These are phyloP conservation scores for Alloteropsis semialata DNA, from an alignment of 176 grass and related monocot species.

Conservation along the genomic window DNA sequence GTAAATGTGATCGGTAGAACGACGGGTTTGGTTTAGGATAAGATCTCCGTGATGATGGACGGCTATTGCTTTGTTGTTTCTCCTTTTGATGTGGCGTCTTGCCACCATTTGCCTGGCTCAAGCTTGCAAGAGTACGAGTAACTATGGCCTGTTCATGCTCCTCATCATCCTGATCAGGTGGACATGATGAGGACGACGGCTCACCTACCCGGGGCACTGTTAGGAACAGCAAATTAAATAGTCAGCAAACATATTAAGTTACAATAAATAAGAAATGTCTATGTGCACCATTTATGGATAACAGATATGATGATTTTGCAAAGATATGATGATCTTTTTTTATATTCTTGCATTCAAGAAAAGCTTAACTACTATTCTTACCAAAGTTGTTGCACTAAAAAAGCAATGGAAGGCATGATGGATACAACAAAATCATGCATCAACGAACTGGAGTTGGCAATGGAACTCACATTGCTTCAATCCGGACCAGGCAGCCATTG, in stretches of 20 bases:
- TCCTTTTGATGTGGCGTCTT: constrained; percentile 36
- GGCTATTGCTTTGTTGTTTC: constrained; percentile 33
- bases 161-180: constrained; percentile 40
- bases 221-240: constrained; percentile 10
- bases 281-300: background rate
- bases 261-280: constrained; percentile 9
- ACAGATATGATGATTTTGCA: background rate
- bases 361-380: background rate
- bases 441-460: constrained; percentile 15
- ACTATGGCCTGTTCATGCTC: constrained; percentile 61
- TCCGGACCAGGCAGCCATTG: constrained; percentile 85
- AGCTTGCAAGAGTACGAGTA: constrained; percentile 62
- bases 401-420: background rate
- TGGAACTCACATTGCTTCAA: constrained; percentile 48
- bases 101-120: constrained; percentile 39
- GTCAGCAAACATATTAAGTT: constrained; percentile 17
- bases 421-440: background rate
- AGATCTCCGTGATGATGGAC: constrained; percentile 16
- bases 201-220: constrained; percentile 53
- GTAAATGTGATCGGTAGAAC: constrained; percentile 33
- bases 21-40: constrained; percentile 37
- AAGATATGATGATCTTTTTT: background rate
- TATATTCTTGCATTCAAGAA: background rate
- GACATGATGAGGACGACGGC: constrained; percentile 35
- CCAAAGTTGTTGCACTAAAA: background rate